Percentiles rank a stretch among this genome's conserved stretches.
These are phyloP conservation scores for Podospora tetraspora DNA, from an alignment of 495 filamentous ascomycete species.

Conservation along the genomic window DNA sequence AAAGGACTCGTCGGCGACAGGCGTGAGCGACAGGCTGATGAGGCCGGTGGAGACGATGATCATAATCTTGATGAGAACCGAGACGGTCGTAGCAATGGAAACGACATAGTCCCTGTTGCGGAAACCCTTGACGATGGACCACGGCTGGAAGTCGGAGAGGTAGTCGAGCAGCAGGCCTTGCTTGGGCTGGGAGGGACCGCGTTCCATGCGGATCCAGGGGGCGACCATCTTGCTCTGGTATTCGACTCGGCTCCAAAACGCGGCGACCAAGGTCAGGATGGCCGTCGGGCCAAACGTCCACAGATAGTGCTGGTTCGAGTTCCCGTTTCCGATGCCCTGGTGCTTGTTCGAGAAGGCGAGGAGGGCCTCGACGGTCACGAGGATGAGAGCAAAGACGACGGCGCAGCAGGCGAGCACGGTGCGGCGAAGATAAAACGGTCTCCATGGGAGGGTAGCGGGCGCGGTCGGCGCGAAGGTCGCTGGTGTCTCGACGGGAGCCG, in stretches of 20 bases:
- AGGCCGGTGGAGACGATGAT: constrained; percentile 21
- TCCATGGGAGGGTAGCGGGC: neutral
- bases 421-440: constrained; percentile 3
- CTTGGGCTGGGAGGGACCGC: neutral
- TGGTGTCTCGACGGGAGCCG: neutral
- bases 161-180: constrained; percentile 11
- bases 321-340: constrained; percentile 13
- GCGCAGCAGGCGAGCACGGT: neutral
- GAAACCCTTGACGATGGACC: constrained; percentile 9
- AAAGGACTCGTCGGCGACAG: neutral
- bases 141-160: constrained; percentile 9
- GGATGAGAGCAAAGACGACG: neutral
- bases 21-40: constrained; percentile 12
- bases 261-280: constrained; percentile 23
- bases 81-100: constrained; percentile 10
- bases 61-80: constrained; percentile 14
- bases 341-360: constrained; percentile 14
- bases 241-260: constrained; percentile 27
- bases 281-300: constrained; percentile 35
- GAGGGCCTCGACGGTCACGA: constrained; percentile 14
- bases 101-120: constrained; percentile 16
- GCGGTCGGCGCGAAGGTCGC: neutral
- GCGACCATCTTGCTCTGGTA: constrained; percentile 26
- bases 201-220: constrained; percentile 25
- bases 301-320: constrained; percentile 20